phyloP scores from a whole-genome alignment of 2,329 filamentous ascomycete genomes.

The Diaporthe destruens region DNA sequence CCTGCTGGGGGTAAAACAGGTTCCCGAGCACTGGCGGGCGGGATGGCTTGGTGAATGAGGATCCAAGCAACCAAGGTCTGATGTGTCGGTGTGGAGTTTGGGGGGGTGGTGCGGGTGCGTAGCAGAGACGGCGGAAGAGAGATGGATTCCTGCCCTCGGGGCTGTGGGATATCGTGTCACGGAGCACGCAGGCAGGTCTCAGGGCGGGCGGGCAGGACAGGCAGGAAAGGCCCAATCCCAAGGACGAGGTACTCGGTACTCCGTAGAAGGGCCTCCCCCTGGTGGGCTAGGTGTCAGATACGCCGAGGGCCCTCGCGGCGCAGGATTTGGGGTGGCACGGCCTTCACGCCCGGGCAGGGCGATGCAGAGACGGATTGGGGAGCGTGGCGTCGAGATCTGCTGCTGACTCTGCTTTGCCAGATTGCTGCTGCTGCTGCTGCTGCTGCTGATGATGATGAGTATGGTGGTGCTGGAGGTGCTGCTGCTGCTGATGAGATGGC shows the following conservation, averaged over 20 bases:
- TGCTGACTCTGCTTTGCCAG: background rate
- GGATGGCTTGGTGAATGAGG: background rate
- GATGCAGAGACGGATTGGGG: constrained; percentile 33
- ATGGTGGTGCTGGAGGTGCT: background rate
- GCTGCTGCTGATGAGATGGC: background rate
- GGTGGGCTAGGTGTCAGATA: constrained; percentile 35
- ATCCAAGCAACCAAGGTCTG: constrained; percentile 19
- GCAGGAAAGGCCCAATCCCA: background rate
- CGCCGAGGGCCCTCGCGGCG: constrained; percentile 13
- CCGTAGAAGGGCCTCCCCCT: background rate
- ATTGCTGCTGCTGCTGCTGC: constrained; percentile 2
- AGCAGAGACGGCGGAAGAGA: background rate
- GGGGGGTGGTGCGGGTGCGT: background rate
- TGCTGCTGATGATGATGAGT: background rate
- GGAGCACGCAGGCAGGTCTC: constrained; percentile 33
- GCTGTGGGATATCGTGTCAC: constrained; percentile 30
- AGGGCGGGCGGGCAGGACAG: constrained; percentile 17
- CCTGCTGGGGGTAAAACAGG: constrained; percentile 23
- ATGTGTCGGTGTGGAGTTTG: constrained; percentile 20
- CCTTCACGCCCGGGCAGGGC: constrained; percentile 32
- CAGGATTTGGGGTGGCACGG: constrained; percentile 30
- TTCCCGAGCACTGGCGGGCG: constrained; percentile 14
- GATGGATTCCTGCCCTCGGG: background rate
- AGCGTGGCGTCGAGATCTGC: constrained; percentile 5
- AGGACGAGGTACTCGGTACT: background rate